phyloP scores from a whole-genome alignment of 257 asterid species.

The Echium plantagineum region DNA sequence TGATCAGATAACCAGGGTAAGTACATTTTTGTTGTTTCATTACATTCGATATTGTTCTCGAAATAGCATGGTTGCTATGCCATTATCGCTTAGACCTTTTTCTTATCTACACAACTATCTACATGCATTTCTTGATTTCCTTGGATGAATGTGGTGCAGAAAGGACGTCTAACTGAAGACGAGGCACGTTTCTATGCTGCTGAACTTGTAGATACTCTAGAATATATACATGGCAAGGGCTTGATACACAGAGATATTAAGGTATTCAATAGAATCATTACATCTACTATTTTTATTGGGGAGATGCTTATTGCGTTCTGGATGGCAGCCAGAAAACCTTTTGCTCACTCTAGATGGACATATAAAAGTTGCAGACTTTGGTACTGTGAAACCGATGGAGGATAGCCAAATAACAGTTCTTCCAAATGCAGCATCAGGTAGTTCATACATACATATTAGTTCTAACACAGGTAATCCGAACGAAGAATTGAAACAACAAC shows the following conservation, averaged over 20 bases:
- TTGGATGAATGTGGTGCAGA: conserved; percentile 41
- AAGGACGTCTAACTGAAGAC: conserved; percentile 80
- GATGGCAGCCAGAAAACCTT: conserved; percentile 91
- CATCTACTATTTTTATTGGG: conserved; percentile 5
- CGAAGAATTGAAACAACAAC: not conserved
- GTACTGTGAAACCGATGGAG: conserved; percentile 97
- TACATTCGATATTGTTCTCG: too few relatives aligned
- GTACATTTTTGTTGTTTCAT: conserved; percentile 12
- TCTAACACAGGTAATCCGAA: not conserved
- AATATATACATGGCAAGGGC: conserved; percentile 92
- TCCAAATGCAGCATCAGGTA: conserved; percentile 97
- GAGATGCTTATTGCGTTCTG: conserved; percentile 24
- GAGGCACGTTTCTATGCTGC: conserved; percentile 95
- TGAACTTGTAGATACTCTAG: conserved; percentile 97
- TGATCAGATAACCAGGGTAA: conserved; percentile 91
- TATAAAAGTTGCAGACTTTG: conserved; percentile 96
- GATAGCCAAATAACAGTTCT: conserved; percentile 87
- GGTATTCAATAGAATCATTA: conserved; percentile 33
- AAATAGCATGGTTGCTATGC: too few relatives aligned
- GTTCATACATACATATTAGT: not conserved
- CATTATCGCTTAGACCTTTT: too few relatives aligned
- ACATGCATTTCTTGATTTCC: conserved; percentile 10
- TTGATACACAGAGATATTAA: conserved; percentile 93
- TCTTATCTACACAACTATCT: conserved; percentile 7
- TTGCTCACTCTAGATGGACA: conserved; percentile 88